Evolutionary conservation across 305 asterid species (phyloP), one percentile per base, ranked within the genome.

Genomic region (Fraxinus platypoda): DNA sequence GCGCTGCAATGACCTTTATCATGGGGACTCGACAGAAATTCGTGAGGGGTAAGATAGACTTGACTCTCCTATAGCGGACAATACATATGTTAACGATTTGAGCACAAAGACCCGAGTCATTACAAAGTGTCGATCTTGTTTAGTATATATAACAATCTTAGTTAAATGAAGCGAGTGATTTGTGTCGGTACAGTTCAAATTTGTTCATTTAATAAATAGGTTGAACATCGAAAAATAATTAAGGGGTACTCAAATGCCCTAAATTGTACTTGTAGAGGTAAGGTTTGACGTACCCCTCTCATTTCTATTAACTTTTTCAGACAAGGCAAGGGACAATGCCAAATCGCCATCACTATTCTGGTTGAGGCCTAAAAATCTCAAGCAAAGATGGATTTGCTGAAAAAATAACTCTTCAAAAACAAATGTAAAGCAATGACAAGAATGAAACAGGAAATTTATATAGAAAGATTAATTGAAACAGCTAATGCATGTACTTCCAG

Each of bases 401-500:
- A 68, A 28, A 71, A 23, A 31, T 71, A 71, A 71, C 4, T 19
- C 75, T 33, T 7, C 12, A 17, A 71, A 15, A 71, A 31, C 43
- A 71, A 71, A 31, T 31, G 19, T 70, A 71, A 8, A 70, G 23
- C 75, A 70, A 70, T 30, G 75, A 71, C 34, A 79, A 15, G 76
- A 74, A 33, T 23, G 34, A 77, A 43, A 78, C 34, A 6, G 46
- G 68, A 78, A 9, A 38, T 21, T 76, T 81, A 80, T 79, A 78
- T 78, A 62, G 84, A 80, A 17, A 79, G 35, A 38, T 57, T 37
- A 54, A 49, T 54, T 4, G 74, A 80, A 80, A 62, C 78, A 35
- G 25, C 81, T 38, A 57, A 54, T 15, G 21, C 28, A 54, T 38
- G 78, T 41, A 78, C 78, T 80, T 81, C 49, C 86, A 81, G 79